Evolutionary conservation across 371 early-diverging fungal genomes (phyloP), one percentile per base, ranked within the genome.

Genomic region (Apophysomyces trapeziformis): DNA sequence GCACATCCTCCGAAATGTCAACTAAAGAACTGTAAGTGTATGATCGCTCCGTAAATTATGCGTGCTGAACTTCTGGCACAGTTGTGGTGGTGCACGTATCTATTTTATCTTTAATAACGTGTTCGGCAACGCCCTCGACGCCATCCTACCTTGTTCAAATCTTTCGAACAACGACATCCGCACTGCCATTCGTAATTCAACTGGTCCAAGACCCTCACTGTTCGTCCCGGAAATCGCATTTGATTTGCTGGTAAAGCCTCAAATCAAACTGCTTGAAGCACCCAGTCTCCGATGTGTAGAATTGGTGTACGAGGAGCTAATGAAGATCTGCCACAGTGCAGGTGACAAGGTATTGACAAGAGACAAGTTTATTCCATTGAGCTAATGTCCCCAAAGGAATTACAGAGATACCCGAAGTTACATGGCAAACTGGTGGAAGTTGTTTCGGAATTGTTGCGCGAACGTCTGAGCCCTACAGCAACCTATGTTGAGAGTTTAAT

Each of bases 171-270:
- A 87, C 63, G 94, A 96, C 68, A 95, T 97, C 68, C 90, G 95
- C 62, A 92, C 92, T 0, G 93, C 95, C 13, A 92, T 97, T 57
- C 90, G 95, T 60, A 96, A 97, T 77, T 92, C 95, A 4, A 93
- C 91, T 4, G 96, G 95, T 13, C 95, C 95, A 14, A 82, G 94
- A 5, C 89, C 94, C 8, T 91, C 92, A 7, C 81, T 95, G 32
- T 93, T 96, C 85, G 94, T 97, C 13, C 93, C 94, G 7, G 96
- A 97, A 73, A 79, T 89, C 57, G 93, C 96, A 0, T 97, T 96
- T 85, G 94, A 96, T 72, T 79, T 94, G 43, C 70, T 95, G 56
- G 93, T 95, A 45, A 91, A 92, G 69, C 92, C 92, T 37, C 94
- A 93, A 74, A 93, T 96, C 65, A 85, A 87, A 64, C 66, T 88